Base-by-base conservation (phyloP, 148 eudicot genomes). In the Silene uniflora region DNA sequence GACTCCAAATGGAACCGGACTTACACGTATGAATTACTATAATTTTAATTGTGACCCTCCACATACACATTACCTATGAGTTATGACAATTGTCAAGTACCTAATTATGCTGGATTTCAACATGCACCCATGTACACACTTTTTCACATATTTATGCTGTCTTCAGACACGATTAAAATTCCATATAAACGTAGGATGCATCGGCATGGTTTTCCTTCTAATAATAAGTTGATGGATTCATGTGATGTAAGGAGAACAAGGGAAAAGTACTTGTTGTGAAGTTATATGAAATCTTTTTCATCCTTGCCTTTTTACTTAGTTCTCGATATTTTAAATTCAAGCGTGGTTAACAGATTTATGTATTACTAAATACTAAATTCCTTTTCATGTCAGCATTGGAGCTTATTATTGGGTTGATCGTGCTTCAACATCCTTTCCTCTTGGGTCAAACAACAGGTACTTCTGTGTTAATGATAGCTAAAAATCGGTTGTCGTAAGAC, bases 321-420 rank as follows among this genome's bases (percentile, higher is more conserved):
- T 67, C 73, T 67, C 32, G 66, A 23, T 35, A 67, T 39, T 39
- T 10, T 18, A 10, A 22, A 6, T 69, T 62, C 22, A 44, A 74
- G 69, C 5, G 78, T 44, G 52, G 22, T 74, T 52, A n/a, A 54
- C 23, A 47, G n/a, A 65, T 55, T 65, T 74, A 52, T 74, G 29
- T 35, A 44, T 67, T 23, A 52, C 55, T 25, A 29, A 24, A 55
- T 65, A 14, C 32, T 5, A 13, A 69, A 74, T 17, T 81, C 67
- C 35, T 29, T 78, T 82, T 69, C 25, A 62, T 77, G 39, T 27
- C 87, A 93, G 95, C 74, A 90, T 93, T 69, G 98, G 97, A 74
- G 97, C 97, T 77, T 93, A 84, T 84, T 87, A 93, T 67, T 90
- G 95, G 93, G 86, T 84, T 76, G 97, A 93, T 75, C 98, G 97